Conservation (phyloP, 78 protist species). For the Pigoraptor vietnamica region DNA sequence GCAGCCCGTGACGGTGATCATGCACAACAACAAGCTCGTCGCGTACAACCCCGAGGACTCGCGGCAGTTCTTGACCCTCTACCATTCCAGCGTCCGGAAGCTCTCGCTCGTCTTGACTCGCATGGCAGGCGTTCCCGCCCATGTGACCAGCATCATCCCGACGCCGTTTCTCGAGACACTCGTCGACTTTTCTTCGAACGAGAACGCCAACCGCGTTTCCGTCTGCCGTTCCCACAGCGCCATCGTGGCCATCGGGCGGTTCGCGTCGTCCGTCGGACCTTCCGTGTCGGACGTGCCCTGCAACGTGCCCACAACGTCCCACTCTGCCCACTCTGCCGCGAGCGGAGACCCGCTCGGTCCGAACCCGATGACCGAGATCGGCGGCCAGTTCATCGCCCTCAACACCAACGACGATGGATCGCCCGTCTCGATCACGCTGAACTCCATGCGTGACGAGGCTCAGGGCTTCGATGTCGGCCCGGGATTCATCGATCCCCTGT, state of each 20-base stretch:
- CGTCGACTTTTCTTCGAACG: neutral
- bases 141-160: neutral
- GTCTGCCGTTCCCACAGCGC: neutral
- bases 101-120: neutral
- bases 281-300: neutral
- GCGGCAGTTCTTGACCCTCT: neutral
- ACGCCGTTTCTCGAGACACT: neutral
- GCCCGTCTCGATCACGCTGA: neutral
- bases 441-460: neutral
- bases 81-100: neutral
- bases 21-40: neutral
- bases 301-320: neutral
- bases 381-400: neutral
- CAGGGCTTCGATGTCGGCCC: neutral
- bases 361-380: neutral
- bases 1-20: neutral
- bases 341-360: neutral
- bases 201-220: neutral
- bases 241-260: neutral
- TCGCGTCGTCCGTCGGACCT: neutral
- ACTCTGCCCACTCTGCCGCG: neutral
- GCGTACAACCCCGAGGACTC: neutral
- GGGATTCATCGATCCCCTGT: neutral
- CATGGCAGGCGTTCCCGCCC: neutral
- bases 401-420: neutral